These are phyloP conservation scores for Yamadazyma laniorum DNA, from an alignment of 805 yeast species.

Conservation along the genomic window DNA sequence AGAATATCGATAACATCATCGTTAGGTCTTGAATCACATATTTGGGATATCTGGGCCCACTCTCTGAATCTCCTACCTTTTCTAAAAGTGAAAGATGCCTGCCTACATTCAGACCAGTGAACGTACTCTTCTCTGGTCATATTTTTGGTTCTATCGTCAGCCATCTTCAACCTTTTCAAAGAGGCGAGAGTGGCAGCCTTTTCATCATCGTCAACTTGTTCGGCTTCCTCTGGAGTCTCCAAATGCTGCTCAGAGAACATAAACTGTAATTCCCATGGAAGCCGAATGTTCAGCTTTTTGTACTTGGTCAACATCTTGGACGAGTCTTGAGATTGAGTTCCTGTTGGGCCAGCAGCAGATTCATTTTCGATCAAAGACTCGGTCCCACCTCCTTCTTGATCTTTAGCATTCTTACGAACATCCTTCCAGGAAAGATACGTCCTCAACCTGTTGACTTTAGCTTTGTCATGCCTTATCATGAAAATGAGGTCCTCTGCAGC, in stretches of 20 bases:
- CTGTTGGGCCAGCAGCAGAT: conserved; percentile 35
- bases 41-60: conserved; percentile 85
- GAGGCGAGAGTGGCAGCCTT: conserved; percentile 86
- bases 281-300: conserved; percentile 73
- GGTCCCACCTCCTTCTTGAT: conserved; percentile 52
- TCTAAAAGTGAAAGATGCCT: conserved; percentile 93
- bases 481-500: conserved; percentile 93
- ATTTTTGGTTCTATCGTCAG: conserved; percentile 87
- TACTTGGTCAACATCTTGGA: conserved; percentile 46
- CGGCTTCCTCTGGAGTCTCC: conserved; percentile 59
- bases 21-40: conserved; percentile 87
- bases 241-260: conserved; percentile 91
- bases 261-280: conserved; percentile 94
- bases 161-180: conserved; percentile 82
- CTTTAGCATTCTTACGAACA: conserved; percentile 75
- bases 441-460: conserved; percentile 86
- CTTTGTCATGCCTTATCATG: conserved; percentile 86
- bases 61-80: conserved; percentile 93
- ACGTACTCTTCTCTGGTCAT: conserved; percentile 98
- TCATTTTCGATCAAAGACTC: conserved; percentile 52
- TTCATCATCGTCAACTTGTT: conserved; percentile 80
- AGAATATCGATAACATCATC: conserved; percentile 96
- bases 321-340: conserved; percentile 33
- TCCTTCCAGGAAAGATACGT: conserved; percentile 97
- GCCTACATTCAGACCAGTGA: conserved; percentile 98